Percentiles rank a stretch among this genome's conserved stretches.
These are phyloP conservation scores for Pezicula carpinea DNA, from an alignment of 2,329 filamentous ascomycete species.

Conservation along the genomic window DNA sequence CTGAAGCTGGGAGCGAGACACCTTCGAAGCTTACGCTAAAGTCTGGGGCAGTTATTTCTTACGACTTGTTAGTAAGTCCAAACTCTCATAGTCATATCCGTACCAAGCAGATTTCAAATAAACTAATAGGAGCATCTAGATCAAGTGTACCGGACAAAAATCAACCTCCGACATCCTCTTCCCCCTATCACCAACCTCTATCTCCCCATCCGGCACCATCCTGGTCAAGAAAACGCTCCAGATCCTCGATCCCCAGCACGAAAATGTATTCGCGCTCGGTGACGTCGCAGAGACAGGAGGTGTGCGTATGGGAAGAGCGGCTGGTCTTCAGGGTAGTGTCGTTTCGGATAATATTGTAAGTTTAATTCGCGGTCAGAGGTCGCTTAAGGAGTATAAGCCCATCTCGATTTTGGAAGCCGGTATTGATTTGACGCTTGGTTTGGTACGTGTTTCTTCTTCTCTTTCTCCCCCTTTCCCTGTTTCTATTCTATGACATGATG, in stretches of 20 bases:
- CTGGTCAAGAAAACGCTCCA: slow-evolving; percentile 42
- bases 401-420: slow-evolving; percentile 28
- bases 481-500: too few species aligned
- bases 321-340: slow-evolving; percentile 37
- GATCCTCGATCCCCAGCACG: slow-evolving; percentile 24
- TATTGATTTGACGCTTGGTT: slow-evolving; percentile 36
- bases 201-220: slow-evolving; percentile 30
- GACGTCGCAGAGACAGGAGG: slow-evolving; percentile 44
- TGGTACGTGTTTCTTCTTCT: slow-evolving; percentile 5
- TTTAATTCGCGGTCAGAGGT: slow-evolving; percentile 29
- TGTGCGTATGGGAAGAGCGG: slow-evolving; percentile 39
- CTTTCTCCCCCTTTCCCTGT: neutral
- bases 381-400: slow-evolving; percentile 25
- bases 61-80: slow-evolving; percentile 36
- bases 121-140: slow-evolving; percentile 24
- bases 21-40: slow-evolving; percentile 25
- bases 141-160: slow-evolving; percentile 42
- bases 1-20: slow-evolving; percentile 7
- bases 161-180: slow-evolving; percentile 37
- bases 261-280: slow-evolving; percentile 45
- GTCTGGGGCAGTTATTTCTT: slow-evolving; percentile 27
- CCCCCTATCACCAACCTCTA: slow-evolving; percentile 25
- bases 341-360: slow-evolving; percentile 41
- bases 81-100: too few species aligned
- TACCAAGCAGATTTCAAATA: too few species aligned